Evolutionary conservation across 805 yeast species (phyloP).

Genomic region (Hyphopichia homilentoma): DNA sequence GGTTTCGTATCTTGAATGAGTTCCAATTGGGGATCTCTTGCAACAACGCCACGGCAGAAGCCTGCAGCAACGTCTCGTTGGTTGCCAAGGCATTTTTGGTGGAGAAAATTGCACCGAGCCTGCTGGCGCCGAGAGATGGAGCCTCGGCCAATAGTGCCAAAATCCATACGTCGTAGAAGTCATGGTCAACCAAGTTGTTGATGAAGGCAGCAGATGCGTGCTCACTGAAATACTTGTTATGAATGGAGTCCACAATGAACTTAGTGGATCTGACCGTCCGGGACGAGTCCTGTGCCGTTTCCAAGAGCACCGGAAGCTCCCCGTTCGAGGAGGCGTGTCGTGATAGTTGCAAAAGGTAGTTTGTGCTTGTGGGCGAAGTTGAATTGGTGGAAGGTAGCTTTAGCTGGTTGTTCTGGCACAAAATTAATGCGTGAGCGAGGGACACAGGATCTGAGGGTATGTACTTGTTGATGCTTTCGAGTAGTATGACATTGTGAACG

Average conservation of each 20-base stretch:
- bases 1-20: slow-evolving; percentile 21
- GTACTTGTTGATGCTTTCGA: slow-evolving; percentile 14
- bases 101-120: slow-evolving; percentile 12
- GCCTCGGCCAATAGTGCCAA: slow-evolving; percentile 20
- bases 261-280: slow-evolving; percentile 25
- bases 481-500: slow-evolving; percentile 43
- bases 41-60: slow-evolving; percentile 13
- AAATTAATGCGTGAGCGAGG: slow-evolving; percentile 41
- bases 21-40: slow-evolving; percentile 23
- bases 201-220: slow-evolving; percentile 28
- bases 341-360: slow-evolving; percentile 40
- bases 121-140: slow-evolving; percentile 1
- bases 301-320: slow-evolving; percentile 54
- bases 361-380: slow-evolving; percentile 6
- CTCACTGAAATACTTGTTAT: not conserved
- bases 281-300: slow-evolving; percentile 31
- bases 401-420: slow-evolving; percentile 43
- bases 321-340: slow-evolving; percentile 47
- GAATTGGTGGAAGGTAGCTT: slow-evolving; percentile 32
- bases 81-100: slow-evolving; percentile 6
- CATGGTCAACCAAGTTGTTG: slow-evolving; percentile 43
- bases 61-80: not conserved
- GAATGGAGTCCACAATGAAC: slow-evolving; percentile 6
- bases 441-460: slow-evolving; percentile 62
- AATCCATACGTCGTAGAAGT: slow-evolving; percentile 51